These are phyloP conservation scores for Penicillium malachiteum DNA, from an alignment of 495 filamentous ascomycete genomes.

Conservation along the genomic window DNA sequence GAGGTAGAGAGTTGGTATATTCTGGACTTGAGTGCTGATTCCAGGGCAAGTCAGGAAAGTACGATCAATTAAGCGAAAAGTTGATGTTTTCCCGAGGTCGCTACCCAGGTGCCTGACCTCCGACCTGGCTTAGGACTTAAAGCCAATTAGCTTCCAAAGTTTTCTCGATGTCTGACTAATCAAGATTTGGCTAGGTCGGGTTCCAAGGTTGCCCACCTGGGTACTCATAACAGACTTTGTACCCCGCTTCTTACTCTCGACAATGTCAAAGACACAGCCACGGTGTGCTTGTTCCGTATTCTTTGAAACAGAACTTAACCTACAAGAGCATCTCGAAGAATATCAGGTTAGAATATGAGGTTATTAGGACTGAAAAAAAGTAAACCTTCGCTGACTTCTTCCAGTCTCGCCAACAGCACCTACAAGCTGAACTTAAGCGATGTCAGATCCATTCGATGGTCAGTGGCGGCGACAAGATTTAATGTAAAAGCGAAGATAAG, in stretches of 20 bases:
- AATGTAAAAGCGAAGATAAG: slow-evolving; percentile 14
- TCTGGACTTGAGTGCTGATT: slow-evolving; percentile 13
- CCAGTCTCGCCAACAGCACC: slow-evolving; percentile 15
- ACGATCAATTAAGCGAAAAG: slow-evolving; percentile 3
- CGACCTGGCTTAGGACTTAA: too few relatives aligned
- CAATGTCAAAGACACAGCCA: slow-evolving; percentile 17
- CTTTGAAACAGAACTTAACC: slow-evolving; percentile 15
- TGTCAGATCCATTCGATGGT: slow-evolving; percentile 16
- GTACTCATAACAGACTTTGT: slow-evolving; percentile 1
- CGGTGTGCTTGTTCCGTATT: slow-evolving; percentile 22
- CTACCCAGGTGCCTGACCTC: too few relatives aligned
- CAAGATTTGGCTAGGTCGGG: too few relatives aligned
- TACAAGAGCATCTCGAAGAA: slow-evolving; percentile 18
- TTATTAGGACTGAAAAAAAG: slow-evolving; percentile 9
- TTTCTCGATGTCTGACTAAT: slow-evolving; percentile 9
- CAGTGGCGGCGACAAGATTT: slow-evolving; percentile 14
- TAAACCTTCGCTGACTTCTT: slow-evolving; percentile 17
- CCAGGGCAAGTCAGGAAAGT: slow-evolving; percentile 16
- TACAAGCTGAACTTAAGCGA: slow-evolving; percentile 17
- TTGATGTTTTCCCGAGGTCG: slow-evolving; percentile 13
- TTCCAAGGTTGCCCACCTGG: too few relatives aligned
- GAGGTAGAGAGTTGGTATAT: slow-evolving; percentile 16
- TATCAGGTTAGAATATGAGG: slow-evolving; percentile 22
- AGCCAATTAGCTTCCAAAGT: neutral
- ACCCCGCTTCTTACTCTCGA: slow-evolving; percentile 9